Evolutionary conservation across 345 rosid genomes (phyloP).

Genomic region (Citrus sp.): DNA sequence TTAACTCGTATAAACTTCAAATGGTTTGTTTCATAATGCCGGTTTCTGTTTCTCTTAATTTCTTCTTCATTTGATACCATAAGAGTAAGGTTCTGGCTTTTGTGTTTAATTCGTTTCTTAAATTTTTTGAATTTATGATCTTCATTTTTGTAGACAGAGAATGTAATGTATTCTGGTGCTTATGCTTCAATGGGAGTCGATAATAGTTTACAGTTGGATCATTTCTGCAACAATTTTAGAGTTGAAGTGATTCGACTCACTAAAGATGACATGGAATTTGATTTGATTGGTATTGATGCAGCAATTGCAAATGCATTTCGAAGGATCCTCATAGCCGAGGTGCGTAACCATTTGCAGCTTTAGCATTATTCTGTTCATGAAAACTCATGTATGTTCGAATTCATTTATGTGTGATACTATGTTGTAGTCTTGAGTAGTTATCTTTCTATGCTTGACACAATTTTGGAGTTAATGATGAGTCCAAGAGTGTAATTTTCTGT

Average conservation of each 20-base stretch:
- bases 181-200: slow-evolving; percentile 69
- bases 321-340: slow-evolving; percentile 92
- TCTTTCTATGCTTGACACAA: not conserved
- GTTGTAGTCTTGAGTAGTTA: not conserved
- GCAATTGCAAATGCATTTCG: slow-evolving; percentile 87
- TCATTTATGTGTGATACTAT: not conserved
- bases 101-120: not conserved
- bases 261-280: slow-evolving; percentile 71
- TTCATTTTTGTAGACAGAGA: slow-evolving; percentile 56
- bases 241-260: slow-evolving; percentile 47
- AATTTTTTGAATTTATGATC: not conserved
- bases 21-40: not conserved
- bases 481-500: not conserved
- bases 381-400: not conserved
- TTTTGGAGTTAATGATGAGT: not conserved
- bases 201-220: slow-evolving; percentile 52
- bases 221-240: slow-evolving; percentile 53
- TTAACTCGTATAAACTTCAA: not conserved
- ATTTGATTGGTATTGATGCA: slow-evolving; percentile 81
- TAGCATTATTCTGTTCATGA: not conserved
- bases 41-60: not conserved
- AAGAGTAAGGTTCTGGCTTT: not conserved
- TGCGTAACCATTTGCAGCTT: slow-evolving; percentile 20
- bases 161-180: slow-evolving; percentile 72
- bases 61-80: too few relatives aligned